phyloP scores from a whole-genome alignment of 768 basidiomycete species.

The Cystofilobasidium capitatum region DNA sequence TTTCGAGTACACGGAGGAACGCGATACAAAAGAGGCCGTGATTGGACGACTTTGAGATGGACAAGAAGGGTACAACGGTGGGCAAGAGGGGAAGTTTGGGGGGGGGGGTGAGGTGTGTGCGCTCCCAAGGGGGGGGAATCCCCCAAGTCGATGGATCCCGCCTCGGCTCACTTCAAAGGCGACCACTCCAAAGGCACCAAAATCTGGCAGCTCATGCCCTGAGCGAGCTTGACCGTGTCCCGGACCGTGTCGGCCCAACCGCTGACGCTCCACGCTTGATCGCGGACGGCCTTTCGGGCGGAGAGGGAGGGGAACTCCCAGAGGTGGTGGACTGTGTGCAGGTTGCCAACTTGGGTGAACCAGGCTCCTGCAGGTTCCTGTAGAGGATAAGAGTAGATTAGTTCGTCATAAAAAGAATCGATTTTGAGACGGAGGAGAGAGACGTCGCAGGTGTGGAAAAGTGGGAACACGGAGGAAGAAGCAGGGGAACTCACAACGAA shows the following conservation, averaged over 20 bases:
- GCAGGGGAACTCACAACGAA: constrained; percentile 49
- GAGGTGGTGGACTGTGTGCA: constrained; percentile 53
- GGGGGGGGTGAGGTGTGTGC: no score
- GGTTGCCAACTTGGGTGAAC: constrained; percentile 40
- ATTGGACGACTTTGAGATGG: no score
- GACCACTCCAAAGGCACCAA: constrained; percentile 69
- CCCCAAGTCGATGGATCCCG: no score
- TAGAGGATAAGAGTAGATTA: background rate
- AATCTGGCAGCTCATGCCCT: constrained; percentile 77
- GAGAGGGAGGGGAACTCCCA: constrained; percentile 49
- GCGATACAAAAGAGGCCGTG: no score
- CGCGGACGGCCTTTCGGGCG: constrained; percentile 68
- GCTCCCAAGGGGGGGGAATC: no score
- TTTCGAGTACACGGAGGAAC: no score
- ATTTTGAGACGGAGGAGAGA: no score
- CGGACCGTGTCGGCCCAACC: constrained; percentile 87
- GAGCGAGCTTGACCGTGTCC: constrained; percentile 80
- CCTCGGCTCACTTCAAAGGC: constrained; percentile 71
- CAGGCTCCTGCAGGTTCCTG: constrained; percentile 39
- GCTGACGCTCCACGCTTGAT: constrained; percentile 86
- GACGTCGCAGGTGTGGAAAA: background rate
- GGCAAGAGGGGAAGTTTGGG: no score
- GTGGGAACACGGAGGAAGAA: background rate
- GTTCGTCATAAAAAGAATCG: no score
- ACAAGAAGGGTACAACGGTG: no score